Evolutionary conservation across 2,329 filamentous ascomycete species (phyloP).

Genomic region (Aspergillus caelatus): DNA sequence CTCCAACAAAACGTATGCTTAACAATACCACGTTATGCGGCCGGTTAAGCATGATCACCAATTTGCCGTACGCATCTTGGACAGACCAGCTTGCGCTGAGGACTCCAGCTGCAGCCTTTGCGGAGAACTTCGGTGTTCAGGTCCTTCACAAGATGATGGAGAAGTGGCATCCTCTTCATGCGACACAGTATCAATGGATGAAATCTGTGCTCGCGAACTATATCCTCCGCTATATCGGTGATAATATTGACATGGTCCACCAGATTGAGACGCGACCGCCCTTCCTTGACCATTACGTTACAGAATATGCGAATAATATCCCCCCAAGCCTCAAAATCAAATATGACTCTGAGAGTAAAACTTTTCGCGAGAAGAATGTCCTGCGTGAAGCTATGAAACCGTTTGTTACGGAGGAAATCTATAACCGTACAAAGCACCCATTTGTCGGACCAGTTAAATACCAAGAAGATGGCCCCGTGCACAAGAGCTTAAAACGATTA

Average conservation of each 20-base stretch:
- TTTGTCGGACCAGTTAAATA: slow-evolving; percentile 52
- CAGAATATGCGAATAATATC: slow-evolving; percentile 30
- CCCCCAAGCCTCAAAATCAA: slow-evolving; percentile 27
- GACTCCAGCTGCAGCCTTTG: slow-evolving; percentile 20
- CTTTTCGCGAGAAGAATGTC: slow-evolving; percentile 8
- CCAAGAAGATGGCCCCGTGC: slow-evolving; percentile 47
- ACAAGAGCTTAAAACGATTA: slow-evolving; percentile 32
- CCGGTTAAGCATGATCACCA: slow-evolving; percentile 35
- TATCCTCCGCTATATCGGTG: slow-evolving; percentile 22
- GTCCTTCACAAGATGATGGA: slow-evolving; percentile 10
- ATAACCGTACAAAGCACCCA: slow-evolving; percentile 47
- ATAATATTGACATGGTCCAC: slow-evolving; percentile 30
- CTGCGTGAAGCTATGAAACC: slow-evolving; percentile 11
- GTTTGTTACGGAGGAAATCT: slow-evolving; percentile 10
- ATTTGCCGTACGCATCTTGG: slow-evolving; percentile 41
- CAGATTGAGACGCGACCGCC: slow-evolving; percentile 33
- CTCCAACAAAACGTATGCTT: slow-evolving; percentile 37
- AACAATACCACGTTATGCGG: slow-evolving; percentile 43
- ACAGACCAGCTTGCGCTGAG: slow-evolving; percentile 19
- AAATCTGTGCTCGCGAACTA: slow-evolving; percentile 15
- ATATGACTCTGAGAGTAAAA: slow-evolving; percentile 3
- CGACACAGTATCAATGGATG: slow-evolving; percentile 17
- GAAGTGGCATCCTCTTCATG: slow-evolving; percentile 13
- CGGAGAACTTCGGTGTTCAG: slow-evolving; percentile 12
- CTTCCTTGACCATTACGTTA: slow-evolving; percentile 36